Conservation (phyloP, 208 protist species). For the Tritrichomonas musculus region DNA sequence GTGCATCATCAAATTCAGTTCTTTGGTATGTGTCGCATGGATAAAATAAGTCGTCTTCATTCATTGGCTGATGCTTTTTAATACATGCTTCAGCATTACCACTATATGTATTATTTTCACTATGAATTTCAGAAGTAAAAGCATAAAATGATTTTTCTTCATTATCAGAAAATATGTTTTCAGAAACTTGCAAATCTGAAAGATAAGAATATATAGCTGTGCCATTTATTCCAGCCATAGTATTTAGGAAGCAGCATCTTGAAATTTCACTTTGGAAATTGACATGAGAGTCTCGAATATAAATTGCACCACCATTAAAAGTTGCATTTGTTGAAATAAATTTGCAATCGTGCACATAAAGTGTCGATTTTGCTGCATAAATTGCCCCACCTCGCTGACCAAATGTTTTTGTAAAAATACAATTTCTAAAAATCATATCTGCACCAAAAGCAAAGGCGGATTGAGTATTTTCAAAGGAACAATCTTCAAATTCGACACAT, state of each 20-base stretch:
- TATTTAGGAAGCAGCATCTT: not conserved
- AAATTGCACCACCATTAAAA: not conserved
- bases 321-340: not conserved
- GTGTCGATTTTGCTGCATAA: constrained; percentile 4
- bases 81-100: not conserved
- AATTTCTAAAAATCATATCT: constrained; percentile 3
- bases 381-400: not conserved
- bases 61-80: not conserved
- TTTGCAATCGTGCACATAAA: constrained; percentile 18
- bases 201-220: constrained; percentile 19
- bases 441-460: not conserved
- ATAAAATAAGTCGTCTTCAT: not conserved
- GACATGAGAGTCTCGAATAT: not conserved
- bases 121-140: not conserved
- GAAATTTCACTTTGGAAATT: constrained; percentile 16
- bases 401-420: not conserved
- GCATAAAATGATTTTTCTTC: not conserved
- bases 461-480: not conserved
- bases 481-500: not conserved
- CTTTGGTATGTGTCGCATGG: constrained; percentile 21
- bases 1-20: not conserved
- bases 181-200: not conserved
- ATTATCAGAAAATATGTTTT: not conserved
- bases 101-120: not conserved
- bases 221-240: not conserved